Conservation (phyloP, 192 early-diverging fungal genomes). For the Umbelopsis ramanniana region DNA sequence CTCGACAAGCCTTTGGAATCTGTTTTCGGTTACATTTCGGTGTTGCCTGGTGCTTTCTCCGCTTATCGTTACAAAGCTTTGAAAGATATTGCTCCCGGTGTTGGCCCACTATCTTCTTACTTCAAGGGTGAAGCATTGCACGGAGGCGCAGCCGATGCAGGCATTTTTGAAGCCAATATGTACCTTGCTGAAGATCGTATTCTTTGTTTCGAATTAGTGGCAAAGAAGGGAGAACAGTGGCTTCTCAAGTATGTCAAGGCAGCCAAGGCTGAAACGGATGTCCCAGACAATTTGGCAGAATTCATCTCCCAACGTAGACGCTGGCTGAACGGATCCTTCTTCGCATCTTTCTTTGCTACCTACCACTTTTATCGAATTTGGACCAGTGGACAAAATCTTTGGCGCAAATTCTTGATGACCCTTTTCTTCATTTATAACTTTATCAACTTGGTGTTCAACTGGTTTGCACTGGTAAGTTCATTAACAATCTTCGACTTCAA, state of each 20-base stretch:
- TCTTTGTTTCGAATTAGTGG: slow-evolving; percentile 90
- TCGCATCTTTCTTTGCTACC: slow-evolving; percentile 88
- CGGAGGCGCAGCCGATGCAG: slow-evolving; percentile 64
- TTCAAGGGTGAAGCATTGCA: slow-evolving; percentile 91
- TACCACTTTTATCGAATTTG: slow-evolving; percentile 80
- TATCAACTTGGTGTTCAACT: slow-evolving; percentile 83
- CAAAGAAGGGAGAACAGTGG: slow-evolving; percentile 79
- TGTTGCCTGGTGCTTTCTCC: slow-evolving; percentile 91
- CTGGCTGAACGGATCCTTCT: slow-evolving; percentile 96
- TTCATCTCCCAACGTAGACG: slow-evolving; percentile 92
- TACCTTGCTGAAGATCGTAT: slow-evolving; percentile 92
- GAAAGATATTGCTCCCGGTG: slow-evolving; percentile 62
- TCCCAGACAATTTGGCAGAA: slow-evolving; percentile 83
- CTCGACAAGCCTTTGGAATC: slow-evolving; percentile 95
- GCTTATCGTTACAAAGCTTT: slow-evolving; percentile 89
- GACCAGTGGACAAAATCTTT: slow-evolving; percentile 71
- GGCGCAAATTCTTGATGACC: slow-evolving; percentile 74
- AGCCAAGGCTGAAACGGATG: slow-evolving; percentile 90
- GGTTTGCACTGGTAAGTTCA: slow-evolving; percentile 80
- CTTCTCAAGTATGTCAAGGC: slow-evolving; percentile 86
- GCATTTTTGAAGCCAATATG: slow-evolving; percentile 89
- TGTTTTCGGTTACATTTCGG: slow-evolving; percentile 90
- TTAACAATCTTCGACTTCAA: slow-evolving; percentile 2
- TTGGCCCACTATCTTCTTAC: slow-evolving; percentile 76
- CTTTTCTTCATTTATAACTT: slow-evolving; percentile 84